phyloP scores from a whole-genome alignment of 1,284 basidiomycete genomes.

The Leccinum subrobustum region DNA sequence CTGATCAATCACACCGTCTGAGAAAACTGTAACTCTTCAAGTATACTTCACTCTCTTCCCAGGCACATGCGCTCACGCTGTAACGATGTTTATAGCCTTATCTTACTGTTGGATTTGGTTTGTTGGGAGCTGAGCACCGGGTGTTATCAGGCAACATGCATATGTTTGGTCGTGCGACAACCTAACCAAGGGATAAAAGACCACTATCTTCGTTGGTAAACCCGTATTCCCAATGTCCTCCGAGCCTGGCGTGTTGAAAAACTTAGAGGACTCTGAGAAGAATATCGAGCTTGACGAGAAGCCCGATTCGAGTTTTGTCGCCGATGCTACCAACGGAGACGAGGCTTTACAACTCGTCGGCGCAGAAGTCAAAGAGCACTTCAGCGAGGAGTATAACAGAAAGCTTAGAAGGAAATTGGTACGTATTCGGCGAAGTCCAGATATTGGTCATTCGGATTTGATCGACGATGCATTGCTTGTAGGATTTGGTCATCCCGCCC shows the following conservation, averaged over 20 bases:
- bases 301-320: slow-evolving; percentile 10
- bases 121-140: neutral
- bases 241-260: slow-evolving; percentile 12
- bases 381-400: slow-evolving; percentile 60
- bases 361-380: slow-evolving; percentile 46
- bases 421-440: slow-evolving; percentile 15
- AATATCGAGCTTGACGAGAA: slow-evolving; percentile 15
- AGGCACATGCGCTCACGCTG: slow-evolving; percentile 7
- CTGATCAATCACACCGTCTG: slow-evolving; percentile 4
- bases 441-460: neutral
- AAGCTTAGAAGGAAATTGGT: slow-evolving; percentile 60
- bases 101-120: slow-evolving; percentile 12
- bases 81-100: slow-evolving; percentile 17
- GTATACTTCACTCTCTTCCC: neutral
- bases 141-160: slow-evolving; percentile 14
- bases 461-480: neutral
- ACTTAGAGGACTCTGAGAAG: slow-evolving; percentile 14
- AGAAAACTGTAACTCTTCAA: slow-evolving; percentile 8
- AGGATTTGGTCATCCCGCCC: slow-evolving; percentile 61
- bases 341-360: slow-evolving; percentile 62
- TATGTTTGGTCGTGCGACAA: slow-evolving; percentile 8
- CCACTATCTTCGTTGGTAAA: neutral
- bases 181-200: slow-evolving; percentile 16
- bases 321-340: slow-evolving; percentile 46
- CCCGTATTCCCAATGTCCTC: slow-evolving; percentile 20